Conservation (phyloP, 768 basidiomycete species). For the Boletus rubropictus region DNA sequence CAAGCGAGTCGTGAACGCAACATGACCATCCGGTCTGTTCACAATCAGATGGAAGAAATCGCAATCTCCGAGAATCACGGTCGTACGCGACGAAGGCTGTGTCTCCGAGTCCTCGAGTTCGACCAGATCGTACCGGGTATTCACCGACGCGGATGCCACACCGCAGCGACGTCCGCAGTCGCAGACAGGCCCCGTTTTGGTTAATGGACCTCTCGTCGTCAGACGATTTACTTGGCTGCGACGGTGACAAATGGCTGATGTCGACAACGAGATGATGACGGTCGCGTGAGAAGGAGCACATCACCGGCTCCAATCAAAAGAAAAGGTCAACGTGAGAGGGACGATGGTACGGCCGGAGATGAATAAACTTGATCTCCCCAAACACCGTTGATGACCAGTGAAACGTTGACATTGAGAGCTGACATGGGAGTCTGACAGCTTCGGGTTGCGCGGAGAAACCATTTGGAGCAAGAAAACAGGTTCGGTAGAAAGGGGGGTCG, state of each 20-base stretch:
- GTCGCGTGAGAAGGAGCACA: slow-evolving; percentile 4
- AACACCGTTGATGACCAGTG: neutral
- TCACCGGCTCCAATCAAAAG: neutral
- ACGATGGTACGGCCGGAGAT: neutral
- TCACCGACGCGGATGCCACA: too few species aligned
- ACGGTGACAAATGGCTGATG: slow-evolving; percentile 1
- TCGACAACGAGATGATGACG: neutral
- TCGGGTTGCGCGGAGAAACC: neutral
- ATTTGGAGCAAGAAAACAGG: too few species aligned
- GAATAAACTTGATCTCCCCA: neutral
- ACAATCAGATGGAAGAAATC: too few species aligned
- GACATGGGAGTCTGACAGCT: neutral
- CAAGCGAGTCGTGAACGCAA: too few species aligned
- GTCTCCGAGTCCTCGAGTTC: neutral
- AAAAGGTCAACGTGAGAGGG: neutral
- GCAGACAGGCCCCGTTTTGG: neutral
- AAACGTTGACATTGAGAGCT: neutral
- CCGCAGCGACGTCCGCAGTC: slow-evolving; percentile 10
- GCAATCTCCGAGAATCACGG: slow-evolving; percentile 7
- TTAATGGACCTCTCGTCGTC: neutral
- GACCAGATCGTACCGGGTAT: too few species aligned
- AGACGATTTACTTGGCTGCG: neutral
- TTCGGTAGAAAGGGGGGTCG: too few species aligned
- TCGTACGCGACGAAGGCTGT: neutral
- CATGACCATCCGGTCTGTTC: too few species aligned